A percentile compares a stretch with the other conserved stretches of the same genome.
Conservation (phyloP, 371 early-diverging fungal genomes). For the Mortierella sp. region DNA sequence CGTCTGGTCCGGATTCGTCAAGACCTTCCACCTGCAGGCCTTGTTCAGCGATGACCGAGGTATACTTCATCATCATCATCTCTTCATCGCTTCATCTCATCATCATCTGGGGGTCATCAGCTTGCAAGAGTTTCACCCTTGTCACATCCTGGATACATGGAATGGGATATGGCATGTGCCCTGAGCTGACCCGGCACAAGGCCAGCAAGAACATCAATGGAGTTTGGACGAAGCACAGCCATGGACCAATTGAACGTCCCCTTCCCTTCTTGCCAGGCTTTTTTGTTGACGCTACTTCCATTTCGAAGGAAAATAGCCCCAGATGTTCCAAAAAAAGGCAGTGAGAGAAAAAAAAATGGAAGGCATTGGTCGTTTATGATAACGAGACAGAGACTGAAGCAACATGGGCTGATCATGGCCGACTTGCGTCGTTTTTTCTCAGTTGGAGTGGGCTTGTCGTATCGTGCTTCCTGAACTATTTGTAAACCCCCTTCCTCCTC, state of each 20-base stretch:
- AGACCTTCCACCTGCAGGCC: constrained; percentile 23
- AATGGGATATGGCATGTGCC: too few relatives aligned
- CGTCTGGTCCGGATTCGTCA: constrained; percentile 44
- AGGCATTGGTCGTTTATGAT: too few relatives aligned
- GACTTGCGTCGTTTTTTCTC: background rate
- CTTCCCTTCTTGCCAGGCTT: too few relatives aligned
- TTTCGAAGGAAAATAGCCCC: background rate
- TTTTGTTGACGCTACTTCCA: background rate
- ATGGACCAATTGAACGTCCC: background rate
- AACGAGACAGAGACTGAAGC: too few relatives aligned
- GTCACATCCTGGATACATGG: background rate
- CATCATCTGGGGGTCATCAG: background rate
- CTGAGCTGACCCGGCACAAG: background rate
- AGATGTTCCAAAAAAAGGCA: background rate
- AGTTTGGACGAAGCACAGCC: background rate
- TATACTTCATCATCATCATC: constrained; percentile 21
- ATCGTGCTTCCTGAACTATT: background rate
- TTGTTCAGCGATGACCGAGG: constrained; percentile 47
- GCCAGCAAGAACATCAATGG: background rate
- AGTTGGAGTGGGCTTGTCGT: background rate
- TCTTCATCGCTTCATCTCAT: background rate
- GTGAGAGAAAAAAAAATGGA: too few relatives aligned
- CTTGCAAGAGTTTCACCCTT: background rate
- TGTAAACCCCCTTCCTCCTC: background rate
- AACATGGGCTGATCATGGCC: too few relatives aligned